Percentiles rank a stretch among this genome's conserved stretches.
Evolutionary conservation across 345 rosid genomes (phyloP).

Genomic region (Brassica incana): DNA sequence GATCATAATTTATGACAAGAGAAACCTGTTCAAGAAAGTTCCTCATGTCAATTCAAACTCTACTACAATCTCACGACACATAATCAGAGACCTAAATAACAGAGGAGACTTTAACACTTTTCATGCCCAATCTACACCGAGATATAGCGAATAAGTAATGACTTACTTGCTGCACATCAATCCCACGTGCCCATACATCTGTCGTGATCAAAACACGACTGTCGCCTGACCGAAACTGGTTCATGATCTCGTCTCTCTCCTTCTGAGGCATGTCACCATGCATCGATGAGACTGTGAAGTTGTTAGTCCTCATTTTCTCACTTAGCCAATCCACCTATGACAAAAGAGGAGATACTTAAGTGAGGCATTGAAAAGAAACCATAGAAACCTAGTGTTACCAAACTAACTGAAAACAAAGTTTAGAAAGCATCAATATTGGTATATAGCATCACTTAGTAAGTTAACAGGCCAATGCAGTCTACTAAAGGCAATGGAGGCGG

Average conservation of each 20-base stretch:
- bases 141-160: neutral
- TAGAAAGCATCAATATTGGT: neutral
- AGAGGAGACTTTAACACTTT: neutral
- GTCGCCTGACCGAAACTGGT: slow-evolving; percentile 71
- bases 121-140: slow-evolving; percentile 3
- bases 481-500: neutral
- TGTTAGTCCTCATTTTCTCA: slow-evolving; percentile 91
- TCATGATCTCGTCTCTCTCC: slow-evolving; percentile 94
- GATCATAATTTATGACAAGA: slow-evolving; percentile 91
- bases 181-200: slow-evolving; percentile 98
- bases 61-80: slow-evolving; percentile 5
- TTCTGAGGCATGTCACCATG: slow-evolving; percentile 99
- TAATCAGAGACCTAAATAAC: neutral
- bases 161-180: slow-evolving; percentile 95
- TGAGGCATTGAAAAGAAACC: neutral
- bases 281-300: slow-evolving; percentile 96
- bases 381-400: neutral
- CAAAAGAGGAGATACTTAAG: slow-evolving; percentile 8
- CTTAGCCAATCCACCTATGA: slow-evolving; percentile 95
- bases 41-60: slow-evolving; percentile 15
- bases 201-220: slow-evolving; percentile 97
- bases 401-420: neutral
- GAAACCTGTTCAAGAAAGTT: slow-evolving; percentile 60
- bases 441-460: neutral
- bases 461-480: neutral